Base-by-base conservation (phyloP, 2,329 filamentous ascomycete species). In the Pyricularia sp. region DNA sequence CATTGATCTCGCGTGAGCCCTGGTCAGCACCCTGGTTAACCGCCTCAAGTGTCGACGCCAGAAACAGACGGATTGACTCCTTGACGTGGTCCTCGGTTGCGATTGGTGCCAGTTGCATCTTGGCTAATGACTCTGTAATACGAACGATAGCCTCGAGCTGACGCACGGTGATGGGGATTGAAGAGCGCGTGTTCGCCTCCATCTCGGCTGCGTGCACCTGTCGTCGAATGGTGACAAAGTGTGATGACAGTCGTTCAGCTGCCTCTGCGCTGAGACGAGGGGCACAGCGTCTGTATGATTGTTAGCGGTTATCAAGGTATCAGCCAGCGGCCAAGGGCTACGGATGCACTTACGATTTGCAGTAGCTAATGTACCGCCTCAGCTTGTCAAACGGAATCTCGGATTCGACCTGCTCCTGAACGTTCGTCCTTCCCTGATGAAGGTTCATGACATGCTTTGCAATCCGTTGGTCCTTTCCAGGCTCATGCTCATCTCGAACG, bases 391-490 rank as follows among this genome's bases (percentile, higher is more conserved):
- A 91, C 0, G 93, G 87, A 66, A 99, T 94, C 76, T 97, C 94
- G 2, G 93, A 90, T 77, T 97, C 92, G 1, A 89, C 83, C 71
- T 92, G 88, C 74, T 97, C 93, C 74, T 97, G 93, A 0, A 91
- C 81, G 59, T 92, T 91, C 68, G 91, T 88, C 17, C 92, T 92
- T 70, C 93, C 93, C 92, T 97, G 98, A 75, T 98, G 94, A 72
- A 99, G 94, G 64, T 91, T 89, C 89, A 99, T 97, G 76, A 99
- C 94, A 86, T 99, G 95, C 77, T 90, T 94, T 14, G 95, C 95
- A 75, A 99, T 98, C 4, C 86, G 90, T 81, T 97, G 93, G 76
- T 99, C 95, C 75, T 94, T 92, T 69, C 88, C 90, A 64, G 92
- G 87, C 71, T 94, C 92, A 78, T 99, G 95, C 71, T 97, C 93